Conservation (phyloP, 805 yeast species). For the Wickerhamomyces queroliae region DNA sequence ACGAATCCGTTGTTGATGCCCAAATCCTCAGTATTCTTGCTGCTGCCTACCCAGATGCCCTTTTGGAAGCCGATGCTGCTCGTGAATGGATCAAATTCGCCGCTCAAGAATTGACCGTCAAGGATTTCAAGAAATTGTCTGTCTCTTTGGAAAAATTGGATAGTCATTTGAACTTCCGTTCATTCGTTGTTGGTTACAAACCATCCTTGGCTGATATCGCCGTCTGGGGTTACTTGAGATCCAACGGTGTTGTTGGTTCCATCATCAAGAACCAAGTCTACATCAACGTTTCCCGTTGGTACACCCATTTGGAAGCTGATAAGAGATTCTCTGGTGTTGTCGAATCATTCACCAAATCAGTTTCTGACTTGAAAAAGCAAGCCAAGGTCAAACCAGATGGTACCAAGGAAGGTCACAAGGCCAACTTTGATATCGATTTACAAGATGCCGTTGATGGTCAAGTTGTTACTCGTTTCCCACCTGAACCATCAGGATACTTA, state of each 20-base stretch:
- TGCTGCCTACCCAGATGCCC: slow-evolving; percentile 42
- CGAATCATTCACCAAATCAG: slow-evolving; percentile 59
- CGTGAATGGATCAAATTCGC: slow-evolving; percentile 66
- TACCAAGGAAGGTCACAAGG: slow-evolving; percentile 82
- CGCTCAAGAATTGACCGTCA: slow-evolving; percentile 60
- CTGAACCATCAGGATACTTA: slow-evolving; percentile 98
- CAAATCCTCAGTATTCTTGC: slow-evolving; percentile 45
- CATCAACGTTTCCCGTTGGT: slow-evolving; percentile 91
- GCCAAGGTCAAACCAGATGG: slow-evolving; percentile 49
- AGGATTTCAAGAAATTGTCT: slow-evolving; percentile 84
- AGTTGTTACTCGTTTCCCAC: slow-evolving; percentile 98
- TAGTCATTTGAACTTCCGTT: slow-evolving; percentile 75
- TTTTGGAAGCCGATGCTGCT: slow-evolving; percentile 30
- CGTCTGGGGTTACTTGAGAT: slow-evolving; percentile 90
- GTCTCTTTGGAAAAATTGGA: slow-evolving; percentile 76
- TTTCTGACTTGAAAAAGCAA: slow-evolving; percentile 68
- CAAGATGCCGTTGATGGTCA: slow-evolving; percentile 89
- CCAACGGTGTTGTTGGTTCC: slow-evolving; percentile 90
- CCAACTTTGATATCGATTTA: slow-evolving; percentile 90
- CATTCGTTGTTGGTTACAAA: slow-evolving; percentile 66
- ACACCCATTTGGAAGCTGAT: slow-evolving; percentile 65
- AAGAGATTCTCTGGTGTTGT: slow-evolving; percentile 64
- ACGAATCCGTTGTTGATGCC: slow-evolving; percentile 35
- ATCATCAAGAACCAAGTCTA: slow-evolving; percentile 80
- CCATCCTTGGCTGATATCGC: slow-evolving; percentile 77